These are phyloP conservation scores for Lentinula edodes DNA, from an alignment of 768 basidiomycete genomes.

Conservation along the genomic window DNA sequence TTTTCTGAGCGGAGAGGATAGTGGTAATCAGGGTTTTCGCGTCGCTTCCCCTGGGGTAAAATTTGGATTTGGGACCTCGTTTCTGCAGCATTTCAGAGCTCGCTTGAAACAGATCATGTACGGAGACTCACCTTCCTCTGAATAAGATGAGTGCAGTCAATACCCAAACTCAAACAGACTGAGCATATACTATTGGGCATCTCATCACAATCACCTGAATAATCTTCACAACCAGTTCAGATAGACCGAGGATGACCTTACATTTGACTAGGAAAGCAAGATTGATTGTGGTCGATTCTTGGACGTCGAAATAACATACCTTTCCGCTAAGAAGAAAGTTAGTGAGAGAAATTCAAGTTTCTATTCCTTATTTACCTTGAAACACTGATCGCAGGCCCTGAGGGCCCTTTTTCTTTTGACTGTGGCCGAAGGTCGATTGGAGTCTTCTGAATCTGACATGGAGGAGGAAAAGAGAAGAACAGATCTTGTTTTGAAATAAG, in stretches of 20 bases:
- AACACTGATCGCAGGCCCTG: not conserved
- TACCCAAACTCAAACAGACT: conserved; percentile 1
- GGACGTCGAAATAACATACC: not conserved
- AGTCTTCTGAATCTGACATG: conserved; percentile 2
- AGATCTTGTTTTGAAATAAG: not conserved
- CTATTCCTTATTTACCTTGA: not conserved
- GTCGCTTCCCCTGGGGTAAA: not conserved
- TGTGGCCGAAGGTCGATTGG: not conserved
- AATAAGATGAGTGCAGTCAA: not conserved
- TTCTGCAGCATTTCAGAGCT: not conserved
- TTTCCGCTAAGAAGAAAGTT: not conserved
- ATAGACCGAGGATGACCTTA: not conserved
- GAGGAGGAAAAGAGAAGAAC: not conserved
- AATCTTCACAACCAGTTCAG: not conserved
- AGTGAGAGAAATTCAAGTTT: not conserved
- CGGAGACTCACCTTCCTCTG: not conserved
- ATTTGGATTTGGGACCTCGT: conserved; percentile 1
- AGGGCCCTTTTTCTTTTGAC: not conserved
- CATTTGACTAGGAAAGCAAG: not conserved
- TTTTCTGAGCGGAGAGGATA: not conserved
- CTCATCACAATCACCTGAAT: not conserved
- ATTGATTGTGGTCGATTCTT: not conserved
- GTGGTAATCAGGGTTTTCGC: conserved; percentile 1
- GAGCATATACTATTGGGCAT: conserved; percentile 5
- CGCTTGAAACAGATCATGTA: not conserved